These are phyloP conservation scores for Moesziomyces antarcticus DNA, from an alignment of 1,284 basidiomycete species.

Conservation along the genomic window DNA sequence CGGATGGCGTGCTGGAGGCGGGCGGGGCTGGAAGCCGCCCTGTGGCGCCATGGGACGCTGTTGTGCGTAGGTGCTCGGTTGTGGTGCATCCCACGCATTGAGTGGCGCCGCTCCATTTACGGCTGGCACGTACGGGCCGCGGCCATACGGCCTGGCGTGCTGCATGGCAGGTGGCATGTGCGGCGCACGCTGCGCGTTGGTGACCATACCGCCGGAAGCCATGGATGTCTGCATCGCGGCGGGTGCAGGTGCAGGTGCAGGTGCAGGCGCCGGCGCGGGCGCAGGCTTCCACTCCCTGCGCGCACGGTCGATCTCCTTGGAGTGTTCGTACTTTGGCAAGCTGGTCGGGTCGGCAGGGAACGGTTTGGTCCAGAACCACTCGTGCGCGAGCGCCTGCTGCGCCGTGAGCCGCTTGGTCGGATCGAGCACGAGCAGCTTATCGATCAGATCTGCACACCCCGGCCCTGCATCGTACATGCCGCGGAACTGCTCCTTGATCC, in stretches of 20 bases:
- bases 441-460: conserved; percentile 63
- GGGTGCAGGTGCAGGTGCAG: neutral
- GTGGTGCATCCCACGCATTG: neutral
- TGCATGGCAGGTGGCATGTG: conserved; percentile 6
- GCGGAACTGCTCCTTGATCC: conserved; percentile 51
- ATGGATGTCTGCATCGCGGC: neutral
- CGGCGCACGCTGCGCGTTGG: neutral
- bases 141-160: conserved; percentile 5
- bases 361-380: conserved; percentile 65
- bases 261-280: conserved; percentile 14
- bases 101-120: neutral
- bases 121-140: neutral
- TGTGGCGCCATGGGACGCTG: neutral
- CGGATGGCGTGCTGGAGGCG: neutral
- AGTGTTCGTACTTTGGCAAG: conserved; percentile 64
- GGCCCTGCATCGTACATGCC: conserved; percentile 45
- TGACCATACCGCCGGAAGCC: neutral
- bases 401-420: conserved; percentile 62
- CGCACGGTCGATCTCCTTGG: conserved; percentile 63
- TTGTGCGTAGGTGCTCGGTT: neutral
- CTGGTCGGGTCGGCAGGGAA: conserved; percentile 61
- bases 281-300: conserved; percentile 47
- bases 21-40: neutral
- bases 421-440: conserved; percentile 61
- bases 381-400: conserved; percentile 60